A percentile compares a stretch with the other conserved stretches of the same genome.
phyloP scores from a whole-genome alignment of 148 eudicot species.

The Chenopodium suecicum region DNA sequence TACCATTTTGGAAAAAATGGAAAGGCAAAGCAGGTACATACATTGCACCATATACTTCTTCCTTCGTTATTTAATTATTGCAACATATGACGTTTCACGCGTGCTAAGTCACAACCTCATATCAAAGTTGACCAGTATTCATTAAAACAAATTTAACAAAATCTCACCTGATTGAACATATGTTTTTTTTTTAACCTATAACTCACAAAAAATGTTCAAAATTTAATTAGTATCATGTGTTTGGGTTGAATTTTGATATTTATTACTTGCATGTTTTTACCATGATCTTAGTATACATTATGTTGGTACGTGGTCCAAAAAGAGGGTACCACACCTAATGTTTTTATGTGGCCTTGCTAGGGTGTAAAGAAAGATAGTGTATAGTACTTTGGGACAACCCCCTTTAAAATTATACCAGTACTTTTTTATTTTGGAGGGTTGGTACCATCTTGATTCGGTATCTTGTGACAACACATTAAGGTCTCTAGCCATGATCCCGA shows the following conservation, averaged over 20 bases:
- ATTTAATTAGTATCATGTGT: no score
- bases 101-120: no score
- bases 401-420: neutral
- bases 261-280: neutral
- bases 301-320: slow-evolving; percentile 8
- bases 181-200: no score
- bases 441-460: slow-evolving; percentile 1
- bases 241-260: neutral
- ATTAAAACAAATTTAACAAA: no score
- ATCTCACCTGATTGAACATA: no score
- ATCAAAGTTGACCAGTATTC: no score
- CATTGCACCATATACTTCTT: neutral
- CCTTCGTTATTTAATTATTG: no score
- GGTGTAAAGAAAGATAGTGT: slow-evolving; percentile 23
- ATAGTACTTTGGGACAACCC: neutral
- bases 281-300: neutral
- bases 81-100: no score
- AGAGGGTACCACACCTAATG: slow-evolving; percentile 13
- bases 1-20: slow-evolving; percentile 62
- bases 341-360: slow-evolving; percentile 15
- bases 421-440: neutral
- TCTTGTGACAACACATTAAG: neutral
- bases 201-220: no score
- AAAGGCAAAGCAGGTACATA: slow-evolving; percentile 60
- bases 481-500: neutral